phyloP scores from a whole-genome alignment of 2,329 filamentous ascomycete species.

The Trichoderma citrinoviride region DNA sequence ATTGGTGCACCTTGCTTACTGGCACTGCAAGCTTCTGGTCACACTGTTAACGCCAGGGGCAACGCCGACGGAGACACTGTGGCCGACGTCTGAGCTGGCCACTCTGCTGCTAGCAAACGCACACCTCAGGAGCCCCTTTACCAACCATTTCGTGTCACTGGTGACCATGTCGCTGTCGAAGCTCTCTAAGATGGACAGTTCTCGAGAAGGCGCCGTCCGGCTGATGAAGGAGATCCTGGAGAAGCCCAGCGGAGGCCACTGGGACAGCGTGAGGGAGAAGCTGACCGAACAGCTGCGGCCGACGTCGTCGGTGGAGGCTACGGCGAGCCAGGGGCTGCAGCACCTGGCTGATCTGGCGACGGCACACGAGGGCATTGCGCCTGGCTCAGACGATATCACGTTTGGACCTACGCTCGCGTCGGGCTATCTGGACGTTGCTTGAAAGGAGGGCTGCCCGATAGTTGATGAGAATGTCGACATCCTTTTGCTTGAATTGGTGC shows the following conservation, averaged over 20 bases:
- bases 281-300: conserved; percentile 37
- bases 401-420: conserved; percentile 36
- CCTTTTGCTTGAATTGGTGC: too few species aligned
- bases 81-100: conserved; percentile 57
- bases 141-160: conserved; percentile 64
- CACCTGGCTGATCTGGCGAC: conserved; percentile 59
- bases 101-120: conserved; percentile 55
- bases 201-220: conserved; percentile 55
- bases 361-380: conserved; percentile 38
- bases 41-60: conserved; percentile 58
- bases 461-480: too few species aligned
- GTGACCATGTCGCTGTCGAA: conserved; percentile 60
- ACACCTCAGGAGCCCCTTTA: conserved; percentile 59
- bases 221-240: conserved; percentile 57
- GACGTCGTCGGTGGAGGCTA: conserved; percentile 39
- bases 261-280: conserved; percentile 56
- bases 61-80: conserved; percentile 56
- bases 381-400: conserved; percentile 33
- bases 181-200: conserved; percentile 53
- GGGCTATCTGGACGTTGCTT: conserved; percentile 37
- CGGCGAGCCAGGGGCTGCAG: conserved; percentile 55
- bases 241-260: conserved; percentile 49
- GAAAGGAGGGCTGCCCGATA: neutral
- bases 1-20: conserved; percentile 65
- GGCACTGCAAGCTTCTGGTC: conserved; percentile 65